A percentile compares a stretch with the other conserved stretches of the same genome.
Evolutionary conservation across 1,139 yeast genomes (phyloP).

Genomic region (Lipomyces yarrowii): DNA sequence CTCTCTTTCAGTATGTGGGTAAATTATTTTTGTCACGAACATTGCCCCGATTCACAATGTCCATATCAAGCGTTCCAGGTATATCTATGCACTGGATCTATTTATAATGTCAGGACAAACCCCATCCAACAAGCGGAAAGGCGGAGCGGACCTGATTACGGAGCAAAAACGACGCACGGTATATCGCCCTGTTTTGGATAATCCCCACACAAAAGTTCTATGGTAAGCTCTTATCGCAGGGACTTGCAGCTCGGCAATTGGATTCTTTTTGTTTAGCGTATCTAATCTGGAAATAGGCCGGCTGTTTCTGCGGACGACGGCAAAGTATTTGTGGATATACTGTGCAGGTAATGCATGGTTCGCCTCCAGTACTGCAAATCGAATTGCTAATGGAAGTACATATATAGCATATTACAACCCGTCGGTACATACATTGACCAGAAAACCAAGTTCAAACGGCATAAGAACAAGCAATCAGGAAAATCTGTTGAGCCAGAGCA

Average conservation of each 20-base stretch:
- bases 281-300: slow-evolving; percentile 17
- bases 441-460: neutral
- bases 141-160: neutral
- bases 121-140: neutral
- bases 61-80: neutral
- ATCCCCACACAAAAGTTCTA: slow-evolving; percentile 17
- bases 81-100: neutral
- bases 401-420: slow-evolving; percentile 13
- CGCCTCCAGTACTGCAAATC: neutral
- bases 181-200: slow-evolving; percentile 26
- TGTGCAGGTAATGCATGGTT: slow-evolving; percentile 9
- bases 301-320: slow-evolving; percentile 20
- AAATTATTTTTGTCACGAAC: neutral
- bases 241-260: neutral
- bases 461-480: neutral
- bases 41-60: neutral
- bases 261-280: neutral
- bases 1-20: neutral
- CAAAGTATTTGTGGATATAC: slow-evolving; percentile 19
- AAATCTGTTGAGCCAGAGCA: neutral
- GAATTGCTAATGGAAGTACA: neutral
- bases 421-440: slow-evolving; percentile 6
- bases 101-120: neutral
- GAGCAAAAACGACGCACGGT: slow-evolving; percentile 19
- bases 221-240: slow-evolving; percentile 14